Conservation (phyloP, 2,329 filamentous ascomycete species). For the Trichothecium roseum region DNA sequence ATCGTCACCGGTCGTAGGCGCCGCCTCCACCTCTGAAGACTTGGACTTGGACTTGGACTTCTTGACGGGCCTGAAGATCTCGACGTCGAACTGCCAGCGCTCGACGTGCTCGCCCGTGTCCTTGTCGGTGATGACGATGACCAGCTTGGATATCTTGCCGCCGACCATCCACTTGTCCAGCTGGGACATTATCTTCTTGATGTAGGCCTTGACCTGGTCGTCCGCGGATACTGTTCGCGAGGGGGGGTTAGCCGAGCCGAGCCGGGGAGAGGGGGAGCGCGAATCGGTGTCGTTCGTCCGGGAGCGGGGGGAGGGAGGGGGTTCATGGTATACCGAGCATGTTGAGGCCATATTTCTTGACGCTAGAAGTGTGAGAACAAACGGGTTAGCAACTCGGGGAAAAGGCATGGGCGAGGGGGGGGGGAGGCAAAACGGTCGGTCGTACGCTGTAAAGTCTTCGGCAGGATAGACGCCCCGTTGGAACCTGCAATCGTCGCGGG, state of each 20-base stretch:
- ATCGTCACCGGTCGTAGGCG: slow-evolving; percentile 46
- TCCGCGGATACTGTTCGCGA: slow-evolving; percentile 67
- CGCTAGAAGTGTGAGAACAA: slow-evolving; percentile 22
- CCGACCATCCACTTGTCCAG: slow-evolving; percentile 96
- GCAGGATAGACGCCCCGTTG: slow-evolving; percentile 81
- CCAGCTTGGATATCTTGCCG: slow-evolving; percentile 93
- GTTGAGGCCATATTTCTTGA: slow-evolving; percentile 99
- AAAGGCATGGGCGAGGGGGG: background rate
- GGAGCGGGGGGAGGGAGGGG: background rate
- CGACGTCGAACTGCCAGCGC: slow-evolving; percentile 85
- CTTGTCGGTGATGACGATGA: slow-evolving; percentile 93
- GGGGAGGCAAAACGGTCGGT: slow-evolving; percentile 7
- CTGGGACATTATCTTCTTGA: slow-evolving; percentile 98
- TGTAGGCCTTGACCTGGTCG: slow-evolving; percentile 97
- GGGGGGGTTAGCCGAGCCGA: background rate
- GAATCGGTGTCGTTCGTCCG: too few relatives aligned
- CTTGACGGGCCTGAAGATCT: slow-evolving; percentile 28
- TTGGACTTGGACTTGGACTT: slow-evolving; percentile 29
- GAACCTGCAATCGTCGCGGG: slow-evolving; percentile 45
- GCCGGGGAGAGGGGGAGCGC: too few relatives aligned
- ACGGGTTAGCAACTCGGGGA: too few relatives aligned
- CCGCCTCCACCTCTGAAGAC: slow-evolving; percentile 42
- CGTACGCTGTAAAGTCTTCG: slow-evolving; percentile 89
- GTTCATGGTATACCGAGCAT: slow-evolving; percentile 57
- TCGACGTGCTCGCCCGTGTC: slow-evolving; percentile 95